A percentile compares a stretch with the other conserved stretches of the same genome.
phyloP scores from a whole-genome alignment of 352 stramenopile species.

The Globisporangium nagaii region DNA sequence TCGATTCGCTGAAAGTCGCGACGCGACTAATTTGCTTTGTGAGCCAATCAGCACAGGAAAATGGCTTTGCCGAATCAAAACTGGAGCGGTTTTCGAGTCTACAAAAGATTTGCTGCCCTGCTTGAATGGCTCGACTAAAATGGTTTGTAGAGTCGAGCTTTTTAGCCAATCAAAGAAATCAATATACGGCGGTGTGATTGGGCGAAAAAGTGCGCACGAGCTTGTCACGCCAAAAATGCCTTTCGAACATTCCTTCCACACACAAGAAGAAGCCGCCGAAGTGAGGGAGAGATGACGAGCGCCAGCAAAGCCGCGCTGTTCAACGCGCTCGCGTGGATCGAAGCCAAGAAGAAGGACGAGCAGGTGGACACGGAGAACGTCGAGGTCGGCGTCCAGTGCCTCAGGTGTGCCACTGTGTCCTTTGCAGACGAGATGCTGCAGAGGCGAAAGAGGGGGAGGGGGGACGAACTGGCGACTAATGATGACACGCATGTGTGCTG shows the following conservation, averaged over 20 bases:
- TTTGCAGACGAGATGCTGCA: neutral
- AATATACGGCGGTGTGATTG: no score
- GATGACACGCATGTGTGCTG: neutral
- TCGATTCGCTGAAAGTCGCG: no score
- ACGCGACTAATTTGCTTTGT: no score
- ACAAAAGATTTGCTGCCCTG: no score
- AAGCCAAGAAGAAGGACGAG: slow-evolving; percentile 51
- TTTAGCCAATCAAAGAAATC: no score
- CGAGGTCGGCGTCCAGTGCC: slow-evolving; percentile 57
- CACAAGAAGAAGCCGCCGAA: neutral
- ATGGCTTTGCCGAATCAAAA: no score
- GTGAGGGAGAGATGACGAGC: slow-evolving; percentile 15
- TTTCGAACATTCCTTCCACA: slow-evolving; percentile 12
- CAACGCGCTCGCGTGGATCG: slow-evolving; percentile 68
- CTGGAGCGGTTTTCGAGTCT: no score
- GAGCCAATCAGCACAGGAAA: no score
- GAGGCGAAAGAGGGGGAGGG: neutral
- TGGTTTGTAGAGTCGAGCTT: no score
- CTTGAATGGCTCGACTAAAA: no score
- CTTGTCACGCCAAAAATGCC: slow-evolving; percentile 5
- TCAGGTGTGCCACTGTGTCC: slow-evolving; percentile 21
- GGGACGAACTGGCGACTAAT: neutral
- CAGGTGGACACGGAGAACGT: slow-evolving; percentile 56
- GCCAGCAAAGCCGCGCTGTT: slow-evolving; percentile 53
- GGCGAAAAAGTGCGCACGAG: neutral